A percentile compares a stretch with the other conserved stretches of the same genome.
Evolutionary conservation across 2,329 filamentous ascomycete species (phyloP).

Genomic region (Aspergillus spinulosporus): DNA sequence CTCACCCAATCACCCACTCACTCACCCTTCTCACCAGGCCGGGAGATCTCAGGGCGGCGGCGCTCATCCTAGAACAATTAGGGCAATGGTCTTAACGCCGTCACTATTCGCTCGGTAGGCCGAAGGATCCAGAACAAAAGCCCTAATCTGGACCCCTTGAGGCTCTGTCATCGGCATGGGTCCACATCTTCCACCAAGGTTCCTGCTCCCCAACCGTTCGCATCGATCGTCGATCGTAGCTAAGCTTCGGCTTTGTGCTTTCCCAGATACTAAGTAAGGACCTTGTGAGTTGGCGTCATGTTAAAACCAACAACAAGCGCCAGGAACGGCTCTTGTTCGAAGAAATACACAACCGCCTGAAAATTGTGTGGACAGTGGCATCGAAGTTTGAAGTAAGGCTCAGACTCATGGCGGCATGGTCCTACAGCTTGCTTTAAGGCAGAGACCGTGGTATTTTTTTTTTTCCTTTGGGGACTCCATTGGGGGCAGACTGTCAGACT

Average conservation of each 20-base stretch:
- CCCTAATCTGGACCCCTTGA: not conserved
- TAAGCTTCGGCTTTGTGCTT: not conserved
- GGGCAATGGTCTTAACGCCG: not conserved
- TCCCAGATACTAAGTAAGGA: not conserved
- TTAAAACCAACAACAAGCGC: not conserved
- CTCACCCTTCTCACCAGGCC: not conserved
- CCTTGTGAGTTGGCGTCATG: slow-evolving; percentile 1
- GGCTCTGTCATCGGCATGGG: too few relatives aligned
- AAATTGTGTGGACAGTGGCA: too few relatives aligned
- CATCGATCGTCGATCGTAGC: not conserved
- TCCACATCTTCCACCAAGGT: not conserved
- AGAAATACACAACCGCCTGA: not conserved
- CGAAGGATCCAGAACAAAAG: not conserved
- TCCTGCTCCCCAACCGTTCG: not conserved
- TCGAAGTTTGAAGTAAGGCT: too few relatives aligned
- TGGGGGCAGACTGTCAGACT: too few relatives aligned
- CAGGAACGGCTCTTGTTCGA: not conserved
- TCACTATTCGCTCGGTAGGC: not conserved
- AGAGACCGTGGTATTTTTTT: too few relatives aligned
- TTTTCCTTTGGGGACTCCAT: too few relatives aligned
- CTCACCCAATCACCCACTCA: too few relatives aligned
- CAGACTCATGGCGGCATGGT: too few relatives aligned
- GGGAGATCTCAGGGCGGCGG: not conserved
- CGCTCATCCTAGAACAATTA: not conserved
- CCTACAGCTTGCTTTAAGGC: too few relatives aligned